Evolutionary conservation across 2,329 filamentous ascomycete species (phyloP).

Genomic region (Talaromyces albobiverticillius): DNA sequence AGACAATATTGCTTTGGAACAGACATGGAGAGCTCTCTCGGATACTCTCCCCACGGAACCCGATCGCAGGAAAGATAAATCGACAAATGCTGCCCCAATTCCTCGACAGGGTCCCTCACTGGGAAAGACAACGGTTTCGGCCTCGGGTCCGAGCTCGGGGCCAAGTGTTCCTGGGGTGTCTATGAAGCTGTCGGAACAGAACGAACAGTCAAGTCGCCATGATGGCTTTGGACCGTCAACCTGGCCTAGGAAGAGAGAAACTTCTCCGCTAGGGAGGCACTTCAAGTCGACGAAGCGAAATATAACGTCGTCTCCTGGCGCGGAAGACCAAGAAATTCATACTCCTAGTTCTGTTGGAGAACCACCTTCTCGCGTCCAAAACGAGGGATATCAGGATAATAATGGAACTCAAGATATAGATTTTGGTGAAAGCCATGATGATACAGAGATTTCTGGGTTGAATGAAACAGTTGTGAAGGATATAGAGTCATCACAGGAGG

Average conservation of each 20-base stretch:
- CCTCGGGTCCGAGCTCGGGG: constrained; percentile 5
- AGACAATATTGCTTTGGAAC: constrained; percentile 77
- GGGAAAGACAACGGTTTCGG: constrained; percentile 6
- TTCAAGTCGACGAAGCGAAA: constrained; percentile 27
- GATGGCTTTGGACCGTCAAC: constrained; percentile 3
- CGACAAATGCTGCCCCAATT: constrained; percentile 19
- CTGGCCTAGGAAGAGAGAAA: constrained; percentile 27
- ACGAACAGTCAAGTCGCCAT: neutral
- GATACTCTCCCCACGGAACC: constrained; percentile 17
- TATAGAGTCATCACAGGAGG: constrained; percentile 12
- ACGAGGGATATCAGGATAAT: neutral
- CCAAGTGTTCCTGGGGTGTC: constrained; percentile 5
- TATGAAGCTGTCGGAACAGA: constrained; percentile 14
- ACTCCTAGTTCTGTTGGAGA: constrained; percentile 24
- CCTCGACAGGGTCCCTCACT: constrained; percentile 23
- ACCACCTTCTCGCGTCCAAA: constrained; percentile 24
- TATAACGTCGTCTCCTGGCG: constrained; percentile 24
- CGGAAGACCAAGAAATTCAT: constrained; percentile 25
- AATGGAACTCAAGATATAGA: neutral
- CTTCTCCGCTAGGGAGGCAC: constrained; percentile 29
- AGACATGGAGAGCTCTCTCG: constrained; percentile 66
- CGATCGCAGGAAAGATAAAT: constrained; percentile 13
- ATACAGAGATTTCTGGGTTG: constrained; percentile 15
- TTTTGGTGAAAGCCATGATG: constrained; percentile 24
- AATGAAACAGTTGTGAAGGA: neutral